Evolutionary conservation across 345 rosid genomes (phyloP).

Genomic region (Corchorus olitorius): DNA sequence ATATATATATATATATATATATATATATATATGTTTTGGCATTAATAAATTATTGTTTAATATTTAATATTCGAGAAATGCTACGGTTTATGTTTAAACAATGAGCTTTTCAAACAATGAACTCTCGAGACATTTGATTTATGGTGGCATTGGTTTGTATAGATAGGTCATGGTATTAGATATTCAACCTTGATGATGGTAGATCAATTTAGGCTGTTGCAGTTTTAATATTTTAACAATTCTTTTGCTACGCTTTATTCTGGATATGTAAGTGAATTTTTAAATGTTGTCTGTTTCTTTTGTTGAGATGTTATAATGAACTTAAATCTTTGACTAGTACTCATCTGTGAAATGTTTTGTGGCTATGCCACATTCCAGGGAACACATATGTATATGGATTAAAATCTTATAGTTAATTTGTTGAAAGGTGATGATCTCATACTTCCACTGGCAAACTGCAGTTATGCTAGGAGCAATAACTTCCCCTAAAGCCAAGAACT

Average conservation of each 20-base stretch:
- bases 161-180: background rate
- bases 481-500: too few species aligned
- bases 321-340: background rate
- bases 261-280: background rate
- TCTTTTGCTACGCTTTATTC: background rate
- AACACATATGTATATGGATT: background rate
- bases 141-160: background rate
- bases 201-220: background rate
- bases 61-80: background rate
- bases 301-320: background rate
- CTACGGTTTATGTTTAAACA: background rate
- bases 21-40: background rate
- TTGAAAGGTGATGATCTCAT: background rate
- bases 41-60: background rate
- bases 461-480: background rate
- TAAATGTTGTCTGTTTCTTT: background rate
- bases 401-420: conserved; percentile 1
- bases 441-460: background rate
- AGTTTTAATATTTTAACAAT: background rate
- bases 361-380: background rate
- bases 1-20: too few species aligned
- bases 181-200: background rate
- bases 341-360: background rate
- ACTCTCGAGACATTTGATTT: background rate
- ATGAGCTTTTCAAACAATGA: background rate